phyloP scores from a whole-genome alignment of 805 yeast genomes.

The Metschnikowia kofuensis region DNA sequence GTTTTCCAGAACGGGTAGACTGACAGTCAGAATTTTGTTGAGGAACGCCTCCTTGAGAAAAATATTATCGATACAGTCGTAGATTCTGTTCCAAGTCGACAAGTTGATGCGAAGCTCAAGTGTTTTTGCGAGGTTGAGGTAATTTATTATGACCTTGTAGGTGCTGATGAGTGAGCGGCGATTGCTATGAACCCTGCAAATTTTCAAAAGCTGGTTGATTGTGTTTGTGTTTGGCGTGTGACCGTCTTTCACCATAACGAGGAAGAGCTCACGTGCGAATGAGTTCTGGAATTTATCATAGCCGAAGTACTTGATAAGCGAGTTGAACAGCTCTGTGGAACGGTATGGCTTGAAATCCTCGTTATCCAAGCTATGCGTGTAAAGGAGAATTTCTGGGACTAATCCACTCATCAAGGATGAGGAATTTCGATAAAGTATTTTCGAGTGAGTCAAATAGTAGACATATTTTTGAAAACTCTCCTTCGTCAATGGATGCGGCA shows the following conservation, averaged over 20 bases:
- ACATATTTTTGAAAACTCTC: constrained; percentile 35
- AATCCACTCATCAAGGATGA: constrained; percentile 34
- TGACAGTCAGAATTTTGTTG: constrained; percentile 28
- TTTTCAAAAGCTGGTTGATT: constrained; percentile 34
- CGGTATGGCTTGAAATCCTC: constrained; percentile 27
- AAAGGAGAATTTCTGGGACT: constrained; percentile 34
- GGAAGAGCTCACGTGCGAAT: constrained; percentile 37
- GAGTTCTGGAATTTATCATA: constrained; percentile 37
- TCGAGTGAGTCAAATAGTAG: constrained; percentile 34
- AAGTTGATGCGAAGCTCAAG: constrained; percentile 29
- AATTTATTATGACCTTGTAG: constrained; percentile 28
- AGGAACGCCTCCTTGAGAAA: constrained; percentile 37
- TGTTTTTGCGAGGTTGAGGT: constrained; percentile 26
- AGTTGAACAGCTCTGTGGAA: constrained; percentile 37
- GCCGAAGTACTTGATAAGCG: constrained; percentile 40
- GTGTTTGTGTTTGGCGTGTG: constrained; percentile 40
- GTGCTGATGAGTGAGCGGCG: constrained; percentile 34
- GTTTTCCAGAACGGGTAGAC: constrained; percentile 33
- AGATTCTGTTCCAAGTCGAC: constrained; percentile 35
- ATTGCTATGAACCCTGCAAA: constrained; percentile 29
- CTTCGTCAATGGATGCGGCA: constrained; percentile 26
- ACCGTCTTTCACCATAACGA: constrained; percentile 42
- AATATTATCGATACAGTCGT: constrained; percentile 36
- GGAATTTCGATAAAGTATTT: constrained; percentile 30
- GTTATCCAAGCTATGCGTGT: constrained; percentile 37